These are phyloP conservation scores for Chlorella sp. DNA, from an alignment of 139 green algal genomes.

Conservation along the genomic window DNA sequence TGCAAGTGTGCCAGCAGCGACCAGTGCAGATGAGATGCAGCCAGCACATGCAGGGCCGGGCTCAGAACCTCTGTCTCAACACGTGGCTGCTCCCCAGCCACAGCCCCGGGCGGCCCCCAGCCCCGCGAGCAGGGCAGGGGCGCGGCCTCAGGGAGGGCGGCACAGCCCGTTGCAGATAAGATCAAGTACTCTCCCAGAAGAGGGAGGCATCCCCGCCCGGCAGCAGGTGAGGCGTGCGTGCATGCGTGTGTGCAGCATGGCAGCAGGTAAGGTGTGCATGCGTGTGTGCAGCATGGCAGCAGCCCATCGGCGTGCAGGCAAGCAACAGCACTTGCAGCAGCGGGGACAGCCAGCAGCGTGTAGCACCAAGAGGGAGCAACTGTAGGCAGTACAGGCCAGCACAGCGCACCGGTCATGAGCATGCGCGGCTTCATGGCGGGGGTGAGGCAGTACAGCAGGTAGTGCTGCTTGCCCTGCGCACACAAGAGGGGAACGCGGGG, in stretches of 20 bases:
- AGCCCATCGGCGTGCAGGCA: neutral
- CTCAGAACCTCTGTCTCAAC: conserved; percentile 23
- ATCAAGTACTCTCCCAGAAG: conserved; percentile 5
- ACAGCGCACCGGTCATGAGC: conserved; percentile 81
- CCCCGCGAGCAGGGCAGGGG: neutral
- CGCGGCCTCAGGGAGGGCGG: neutral
- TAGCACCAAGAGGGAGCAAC: neutral
- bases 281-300: neutral
- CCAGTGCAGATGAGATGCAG: neutral
- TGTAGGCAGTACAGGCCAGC: neutral
- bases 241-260: neutral
- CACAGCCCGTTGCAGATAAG: conserved; percentile 32
- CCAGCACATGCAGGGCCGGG: neutral
- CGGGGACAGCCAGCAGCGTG: neutral
- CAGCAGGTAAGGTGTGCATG: neutral
- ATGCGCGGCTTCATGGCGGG: conserved; percentile 94
- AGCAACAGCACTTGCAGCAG: neutral
- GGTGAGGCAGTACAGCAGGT: conserved; percentile 92
- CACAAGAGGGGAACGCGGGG: too few species aligned
- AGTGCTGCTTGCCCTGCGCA: conserved; percentile 83
- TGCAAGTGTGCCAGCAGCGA: neutral
- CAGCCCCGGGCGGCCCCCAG: too few species aligned
- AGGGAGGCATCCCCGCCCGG: conserved; percentile 8
- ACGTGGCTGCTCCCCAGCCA: conserved; percentile 14
- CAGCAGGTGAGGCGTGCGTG: neutral